Percentiles rank a stretch among this genome's conserved stretches.
Evolutionary conservation across 2,329 filamentous ascomycete species (phyloP).

Genomic region (Alternaria atra): DNA sequence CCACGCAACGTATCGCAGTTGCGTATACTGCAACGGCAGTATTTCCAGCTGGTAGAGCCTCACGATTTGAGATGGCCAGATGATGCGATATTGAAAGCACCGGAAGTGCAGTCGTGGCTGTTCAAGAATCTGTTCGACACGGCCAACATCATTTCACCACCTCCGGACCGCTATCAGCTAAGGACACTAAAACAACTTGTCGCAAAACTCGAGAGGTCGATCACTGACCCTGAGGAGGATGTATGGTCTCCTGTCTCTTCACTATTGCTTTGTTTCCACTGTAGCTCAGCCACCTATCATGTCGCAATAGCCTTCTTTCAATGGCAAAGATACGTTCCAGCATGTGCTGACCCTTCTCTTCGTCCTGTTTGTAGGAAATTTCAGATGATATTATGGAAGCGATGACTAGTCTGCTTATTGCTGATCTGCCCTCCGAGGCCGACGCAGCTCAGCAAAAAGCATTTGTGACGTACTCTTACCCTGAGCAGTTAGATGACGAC

Average conservation of each 20-base stretch:
- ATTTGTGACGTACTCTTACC: constrained; percentile 74
- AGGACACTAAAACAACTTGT: constrained; percentile 78
- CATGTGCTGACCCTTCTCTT: constrained; percentile 34
- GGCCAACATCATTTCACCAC: constrained; percentile 63
- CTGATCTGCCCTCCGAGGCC: constrained; percentile 70
- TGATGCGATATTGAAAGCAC: constrained; percentile 64
- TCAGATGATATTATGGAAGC: constrained; percentile 79
- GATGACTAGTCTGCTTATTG: constrained; percentile 71
- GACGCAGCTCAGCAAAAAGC: constrained; percentile 75
- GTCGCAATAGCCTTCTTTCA: neutral
- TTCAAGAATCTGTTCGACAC: constrained; percentile 73
- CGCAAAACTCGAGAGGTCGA: constrained; percentile 73
- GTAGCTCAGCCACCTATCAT: constrained; percentile 3
- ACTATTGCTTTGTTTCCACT: constrained; percentile 8
- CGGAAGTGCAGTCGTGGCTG: constrained; percentile 71
- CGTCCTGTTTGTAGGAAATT: constrained; percentile 70
- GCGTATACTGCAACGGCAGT: constrained; percentile 72
- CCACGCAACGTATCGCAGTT: constrained; percentile 21
- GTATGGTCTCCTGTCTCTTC: constrained; percentile 65
- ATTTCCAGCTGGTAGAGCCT: constrained; percentile 76
- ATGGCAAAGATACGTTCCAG: constrained; percentile 5
- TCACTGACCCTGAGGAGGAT: constrained; percentile 85
- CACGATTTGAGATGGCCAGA: constrained; percentile 70
- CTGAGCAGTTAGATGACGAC: constrained; percentile 29
- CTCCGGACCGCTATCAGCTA: constrained; percentile 74